A percentile compares a stretch with the other conserved stretches of the same genome.
Conservation (phyloP, 2,329 filamentous ascomycete species). For the Clonostachys byssicola region DNA sequence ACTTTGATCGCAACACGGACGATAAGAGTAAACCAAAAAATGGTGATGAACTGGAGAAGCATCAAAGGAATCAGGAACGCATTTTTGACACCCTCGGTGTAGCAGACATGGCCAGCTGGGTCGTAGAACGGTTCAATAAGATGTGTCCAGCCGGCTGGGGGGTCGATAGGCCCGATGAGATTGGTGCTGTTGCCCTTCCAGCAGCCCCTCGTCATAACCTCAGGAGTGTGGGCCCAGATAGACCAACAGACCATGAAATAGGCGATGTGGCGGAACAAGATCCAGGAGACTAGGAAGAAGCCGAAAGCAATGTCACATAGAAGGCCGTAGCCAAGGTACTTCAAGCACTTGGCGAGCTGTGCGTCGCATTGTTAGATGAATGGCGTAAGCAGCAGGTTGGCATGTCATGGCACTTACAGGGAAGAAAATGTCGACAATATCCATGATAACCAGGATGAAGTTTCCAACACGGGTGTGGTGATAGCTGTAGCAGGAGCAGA, state of each 20-base stretch:
- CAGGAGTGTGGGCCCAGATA: slow-evolving; percentile 63
- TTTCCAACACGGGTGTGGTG: slow-evolving; percentile 85
- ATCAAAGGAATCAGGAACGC: slow-evolving; percentile 74
- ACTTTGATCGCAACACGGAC: slow-evolving; percentile 78
- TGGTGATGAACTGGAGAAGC: slow-evolving; percentile 72
- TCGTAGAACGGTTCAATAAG: slow-evolving; percentile 71
- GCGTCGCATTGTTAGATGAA: too few species aligned
- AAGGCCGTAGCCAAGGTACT: slow-evolving; percentile 75
- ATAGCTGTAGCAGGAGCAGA: slow-evolving; percentile 81
- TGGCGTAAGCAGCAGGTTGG: too few species aligned
- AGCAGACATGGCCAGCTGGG: slow-evolving; percentile 73
- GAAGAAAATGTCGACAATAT: slow-evolving; percentile 84
- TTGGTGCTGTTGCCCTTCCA: slow-evolving; percentile 57
- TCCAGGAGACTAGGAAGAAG: slow-evolving; percentile 82
- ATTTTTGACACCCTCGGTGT: slow-evolving; percentile 69
- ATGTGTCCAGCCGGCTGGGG: slow-evolving; percentile 52
- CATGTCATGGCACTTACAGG: slow-evolving; percentile 53
- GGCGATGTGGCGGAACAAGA: slow-evolving; percentile 75
- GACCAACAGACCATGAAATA: slow-evolving; percentile 82
- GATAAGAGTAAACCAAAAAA: slow-evolving; percentile 90
- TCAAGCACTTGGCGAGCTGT: slow-evolving; percentile 86
- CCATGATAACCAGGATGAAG: slow-evolving; percentile 87
- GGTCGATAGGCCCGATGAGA: slow-evolving; percentile 46
- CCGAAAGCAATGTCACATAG: slow-evolving; percentile 82
- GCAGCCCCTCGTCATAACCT: slow-evolving; percentile 64